phyloP scores from a whole-genome alignment of 2,329 filamentous ascomycete species.

The Acephala macrosclerotiorum region DNA sequence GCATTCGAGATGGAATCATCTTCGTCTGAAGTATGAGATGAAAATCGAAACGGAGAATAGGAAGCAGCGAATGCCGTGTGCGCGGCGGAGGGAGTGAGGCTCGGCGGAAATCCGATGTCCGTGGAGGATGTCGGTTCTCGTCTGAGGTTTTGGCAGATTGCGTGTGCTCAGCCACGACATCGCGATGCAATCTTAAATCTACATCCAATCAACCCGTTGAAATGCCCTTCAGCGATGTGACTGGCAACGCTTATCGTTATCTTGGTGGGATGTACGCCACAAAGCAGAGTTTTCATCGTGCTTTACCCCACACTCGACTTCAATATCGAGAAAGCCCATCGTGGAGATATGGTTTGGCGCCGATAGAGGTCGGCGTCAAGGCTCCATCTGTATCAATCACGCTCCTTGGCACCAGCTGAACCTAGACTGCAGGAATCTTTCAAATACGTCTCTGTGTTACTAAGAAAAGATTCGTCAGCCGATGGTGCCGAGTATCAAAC shows the following conservation, averaged over 20 bases:
- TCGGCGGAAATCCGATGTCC: background rate
- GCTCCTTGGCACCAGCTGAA: constrained; percentile 5
- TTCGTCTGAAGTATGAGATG: constrained; percentile 6
- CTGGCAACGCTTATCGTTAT: background rate
- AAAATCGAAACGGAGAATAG: background rate
- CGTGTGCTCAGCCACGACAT: constrained; percentile 5
- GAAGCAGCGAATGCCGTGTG: background rate
- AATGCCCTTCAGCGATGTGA: background rate
- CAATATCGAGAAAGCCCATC: background rate
- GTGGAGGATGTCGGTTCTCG: background rate
- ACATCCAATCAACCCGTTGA: background rate
- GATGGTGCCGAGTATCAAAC: background rate
- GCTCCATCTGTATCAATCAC: background rate
- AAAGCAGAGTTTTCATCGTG: constrained; percentile 2
- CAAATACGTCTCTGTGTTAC: background rate
- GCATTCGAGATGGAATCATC: background rate
- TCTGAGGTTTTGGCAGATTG: background rate
- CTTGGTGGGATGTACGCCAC: constrained; percentile 3
- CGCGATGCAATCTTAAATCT: background rate
- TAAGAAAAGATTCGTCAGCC: constrained; percentile 5
- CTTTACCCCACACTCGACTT: background rate
- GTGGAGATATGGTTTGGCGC: background rate
- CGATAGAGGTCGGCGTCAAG: background rate
- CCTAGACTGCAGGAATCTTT: background rate
- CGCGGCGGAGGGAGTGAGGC: background rate